These are phyloP conservation scores for Hymenoscyphus albidus DNA, from an alignment of 2,329 filamentous ascomycete genomes.

Conservation along the genomic window DNA sequence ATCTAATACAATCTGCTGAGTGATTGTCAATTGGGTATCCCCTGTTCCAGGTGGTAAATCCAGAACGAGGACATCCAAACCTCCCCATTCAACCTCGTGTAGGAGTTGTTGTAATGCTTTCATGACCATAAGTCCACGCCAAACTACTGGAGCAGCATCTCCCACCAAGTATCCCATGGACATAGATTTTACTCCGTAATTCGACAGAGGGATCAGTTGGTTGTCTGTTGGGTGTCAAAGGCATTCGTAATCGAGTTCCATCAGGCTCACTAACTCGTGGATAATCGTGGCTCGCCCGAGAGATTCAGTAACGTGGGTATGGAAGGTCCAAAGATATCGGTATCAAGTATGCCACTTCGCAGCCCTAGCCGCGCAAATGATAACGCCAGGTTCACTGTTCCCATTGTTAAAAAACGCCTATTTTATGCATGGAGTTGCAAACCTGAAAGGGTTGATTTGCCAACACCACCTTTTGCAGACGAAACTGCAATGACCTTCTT, in stretches of 20 bases:
- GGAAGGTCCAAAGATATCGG: constrained; percentile 94
- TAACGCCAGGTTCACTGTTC: constrained; percentile 72
- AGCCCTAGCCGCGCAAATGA: constrained; percentile 80
- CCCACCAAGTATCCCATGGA: constrained; percentile 93
- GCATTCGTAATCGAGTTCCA: constrained; percentile 7
- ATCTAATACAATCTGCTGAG: constrained; percentile 86
- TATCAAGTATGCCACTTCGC: constrained; percentile 83
- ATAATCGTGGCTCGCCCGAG: constrained; percentile 72
- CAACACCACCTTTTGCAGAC: constrained; percentile 96
- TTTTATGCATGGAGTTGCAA: constrained; percentile 23
- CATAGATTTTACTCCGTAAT: constrained; percentile 97
- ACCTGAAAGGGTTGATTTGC: constrained; percentile 92
- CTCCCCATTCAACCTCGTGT: constrained; percentile 92
- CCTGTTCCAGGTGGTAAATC: constrained; percentile 93
- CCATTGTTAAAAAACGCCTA: constrained; percentile 24
- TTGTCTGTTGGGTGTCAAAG: constrained; percentile 53
- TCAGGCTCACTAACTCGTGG: constrained; percentile 53
- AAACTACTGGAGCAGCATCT: constrained; percentile 79
- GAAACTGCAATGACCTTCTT: constrained; percentile 94
- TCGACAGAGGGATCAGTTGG: constrained; percentile 80
- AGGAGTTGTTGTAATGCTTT: constrained; percentile 94
- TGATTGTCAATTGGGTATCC: constrained; percentile 94
- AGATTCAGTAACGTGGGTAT: constrained; percentile 87
- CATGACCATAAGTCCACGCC: constrained; percentile 96
- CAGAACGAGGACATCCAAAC: constrained; percentile 80